Conservation (phyloP, 768 basidiomycete genomes). For the Lentinula detonsa region DNA sequence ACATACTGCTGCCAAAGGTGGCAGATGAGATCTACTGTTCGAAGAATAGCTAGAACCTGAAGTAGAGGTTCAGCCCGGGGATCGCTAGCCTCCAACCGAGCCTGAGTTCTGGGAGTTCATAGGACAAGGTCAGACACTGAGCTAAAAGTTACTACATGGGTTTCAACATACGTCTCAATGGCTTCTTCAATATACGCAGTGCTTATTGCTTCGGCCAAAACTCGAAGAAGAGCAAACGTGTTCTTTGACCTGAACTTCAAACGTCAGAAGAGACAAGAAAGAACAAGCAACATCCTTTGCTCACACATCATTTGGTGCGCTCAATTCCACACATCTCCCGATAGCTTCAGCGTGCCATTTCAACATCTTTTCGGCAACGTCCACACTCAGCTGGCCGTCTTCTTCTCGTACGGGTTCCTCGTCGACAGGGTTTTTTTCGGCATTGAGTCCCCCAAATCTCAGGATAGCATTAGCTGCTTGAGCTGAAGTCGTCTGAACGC, state of each 20-base stretch:
- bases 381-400: constrained; percentile 75
- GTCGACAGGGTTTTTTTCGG: constrained; percentile 39
- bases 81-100: constrained; percentile 69
- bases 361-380: constrained; percentile 83
- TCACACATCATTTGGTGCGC: constrained; percentile 76
- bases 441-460: constrained; percentile 80
- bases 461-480: constrained; percentile 86
- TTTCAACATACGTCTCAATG: constrained; percentile 74
- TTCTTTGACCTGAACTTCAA: constrained; percentile 67
- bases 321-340: constrained; percentile 90
- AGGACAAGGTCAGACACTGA: not conserved
- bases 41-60: constrained; percentile 57
- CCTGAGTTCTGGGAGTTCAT: constrained; percentile 46
- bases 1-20: constrained; percentile 98
- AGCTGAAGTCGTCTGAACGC: constrained; percentile 63
- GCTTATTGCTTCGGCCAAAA: constrained; percentile 83
- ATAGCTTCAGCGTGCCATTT: constrained; percentile 98
- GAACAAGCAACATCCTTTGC: constrained; percentile 20
- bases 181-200: constrained; percentile 86
- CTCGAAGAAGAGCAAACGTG: constrained; percentile 73
- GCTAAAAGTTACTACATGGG: not conserved
- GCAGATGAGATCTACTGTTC: constrained; percentile 77
- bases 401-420: constrained; percentile 76
- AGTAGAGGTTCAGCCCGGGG: constrained; percentile 77
- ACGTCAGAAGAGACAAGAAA: constrained; percentile 6